Evolutionary conservation across 495 filamentous ascomycete genomes (phyloP).

Genomic region (Hypomontagnella monticulosa): DNA sequence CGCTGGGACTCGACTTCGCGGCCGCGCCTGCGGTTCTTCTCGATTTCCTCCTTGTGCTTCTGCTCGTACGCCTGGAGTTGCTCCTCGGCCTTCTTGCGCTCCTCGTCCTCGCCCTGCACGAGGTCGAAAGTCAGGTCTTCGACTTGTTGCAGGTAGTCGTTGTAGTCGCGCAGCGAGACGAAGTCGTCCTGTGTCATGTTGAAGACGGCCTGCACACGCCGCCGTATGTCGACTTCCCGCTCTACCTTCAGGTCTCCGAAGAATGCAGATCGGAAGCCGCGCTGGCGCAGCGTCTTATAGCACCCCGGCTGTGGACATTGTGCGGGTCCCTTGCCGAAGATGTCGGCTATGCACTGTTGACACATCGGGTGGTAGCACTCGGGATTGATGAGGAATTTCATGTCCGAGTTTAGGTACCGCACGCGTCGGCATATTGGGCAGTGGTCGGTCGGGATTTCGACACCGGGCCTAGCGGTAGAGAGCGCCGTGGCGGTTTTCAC

Average conservation of each 20-base stretch:
- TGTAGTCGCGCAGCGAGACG: conserved; percentile 78
- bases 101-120: conserved; percentile 73
- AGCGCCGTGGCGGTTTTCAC: conserved; percentile 10
- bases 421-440: conserved; percentile 97
- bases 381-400: conserved; percentile 94
- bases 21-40: conserved; percentile 73
- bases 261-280: conserved; percentile 83
- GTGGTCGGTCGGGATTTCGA: conserved; percentile 67
- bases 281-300: conserved; percentile 82
- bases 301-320: conserved; percentile 91
- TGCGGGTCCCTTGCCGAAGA: conserved; percentile 89
- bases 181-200: conserved; percentile 94
- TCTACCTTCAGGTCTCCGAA: conserved; percentile 92
- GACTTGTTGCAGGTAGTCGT: conserved; percentile 93
- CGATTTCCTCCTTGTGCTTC: conserved; percentile 74
- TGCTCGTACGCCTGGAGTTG: conserved; percentile 72
- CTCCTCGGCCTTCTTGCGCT: conserved; percentile 69
- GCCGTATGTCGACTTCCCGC: conserved; percentile 91
- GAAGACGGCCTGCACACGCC: conserved; percentile 81
- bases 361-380: conserved; percentile 99
- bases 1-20: conserved; percentile 64
- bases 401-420: conserved; percentile 91
- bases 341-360: conserved; percentile 89
- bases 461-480: conserved; percentile 15
- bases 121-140: conserved; percentile 92